Conservation (phyloP, 139 green algal species). For the Gonium pectorale region DNA sequence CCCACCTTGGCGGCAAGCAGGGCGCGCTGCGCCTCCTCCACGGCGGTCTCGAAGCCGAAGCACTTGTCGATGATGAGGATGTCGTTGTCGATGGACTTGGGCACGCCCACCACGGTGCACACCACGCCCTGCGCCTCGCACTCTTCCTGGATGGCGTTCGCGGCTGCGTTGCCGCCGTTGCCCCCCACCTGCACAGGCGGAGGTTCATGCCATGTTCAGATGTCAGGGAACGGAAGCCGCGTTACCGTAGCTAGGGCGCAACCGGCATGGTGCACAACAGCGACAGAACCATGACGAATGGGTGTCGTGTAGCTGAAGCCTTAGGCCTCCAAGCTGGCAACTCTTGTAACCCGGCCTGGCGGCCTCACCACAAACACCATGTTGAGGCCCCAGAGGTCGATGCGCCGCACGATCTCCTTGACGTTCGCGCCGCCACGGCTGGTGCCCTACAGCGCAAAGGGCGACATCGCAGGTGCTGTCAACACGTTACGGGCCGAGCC, state of each 20-base stretch:
- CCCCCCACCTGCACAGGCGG: conserved; percentile 71
- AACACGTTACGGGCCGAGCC: no score
- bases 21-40: conserved; percentile 84
- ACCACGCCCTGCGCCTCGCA: conserved; percentile 79
- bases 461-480: no score
- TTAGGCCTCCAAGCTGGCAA: no score
- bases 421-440: conserved; percentile 94
- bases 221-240: no score
- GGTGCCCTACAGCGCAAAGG: no score
- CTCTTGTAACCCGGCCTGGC: no score
- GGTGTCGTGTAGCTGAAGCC: no score
- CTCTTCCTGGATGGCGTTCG: conserved; percentile 85
- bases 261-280: no score
- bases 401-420: conserved; percentile 90
- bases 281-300: no score
- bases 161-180: conserved; percentile 90
- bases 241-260: no score
- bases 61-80: conserved; percentile 84
- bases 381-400: conserved; percentile 94
- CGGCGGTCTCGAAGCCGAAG: conserved; percentile 90
- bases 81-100: conserved; percentile 99
- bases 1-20: conserved; percentile 73
- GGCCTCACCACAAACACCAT: conserved; percentile 84
- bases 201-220: no score
- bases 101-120: conserved; percentile 90